Conservation (phyloP, 371 early-diverging fungal species). For the Saksenaea vasiformis region DNA sequence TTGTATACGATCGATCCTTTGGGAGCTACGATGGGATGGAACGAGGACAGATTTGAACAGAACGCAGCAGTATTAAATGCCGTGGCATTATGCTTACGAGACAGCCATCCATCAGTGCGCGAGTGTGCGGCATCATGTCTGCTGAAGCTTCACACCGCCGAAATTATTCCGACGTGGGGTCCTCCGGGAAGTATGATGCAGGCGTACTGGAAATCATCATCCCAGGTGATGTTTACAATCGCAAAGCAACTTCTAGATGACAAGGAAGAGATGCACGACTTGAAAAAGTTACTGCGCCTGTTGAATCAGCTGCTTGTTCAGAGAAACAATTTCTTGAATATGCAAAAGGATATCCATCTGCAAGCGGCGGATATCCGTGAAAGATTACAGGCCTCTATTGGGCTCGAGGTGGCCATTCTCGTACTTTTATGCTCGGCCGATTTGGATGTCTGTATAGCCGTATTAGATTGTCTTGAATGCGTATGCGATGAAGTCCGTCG, state of each 20-base stretch:
- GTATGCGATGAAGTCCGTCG: slow-evolving; percentile 64
- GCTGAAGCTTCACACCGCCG: slow-evolving; percentile 53
- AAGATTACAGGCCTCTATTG: slow-evolving; percentile 68
- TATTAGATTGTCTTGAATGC: slow-evolving; percentile 64
- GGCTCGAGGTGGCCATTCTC: slow-evolving; percentile 77
- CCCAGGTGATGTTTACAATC: slow-evolving; percentile 43
- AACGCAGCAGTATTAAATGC: slow-evolving; percentile 59
- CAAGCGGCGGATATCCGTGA: slow-evolving; percentile 63
- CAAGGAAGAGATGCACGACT: slow-evolving; percentile 53
- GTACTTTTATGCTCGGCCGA: slow-evolving; percentile 79
- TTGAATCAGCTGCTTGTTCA: slow-evolving; percentile 59
- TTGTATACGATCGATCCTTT: slow-evolving; percentile 69
- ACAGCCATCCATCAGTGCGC: slow-evolving; percentile 53
- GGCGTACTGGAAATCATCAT: slow-evolving; percentile 63
- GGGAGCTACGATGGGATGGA: slow-evolving; percentile 60
- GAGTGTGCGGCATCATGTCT: slow-evolving; percentile 67
- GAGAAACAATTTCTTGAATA: slow-evolving; percentile 48
- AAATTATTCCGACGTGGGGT: slow-evolving; percentile 61
- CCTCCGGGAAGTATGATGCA: slow-evolving; percentile 49
- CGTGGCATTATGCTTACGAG: slow-evolving; percentile 63
- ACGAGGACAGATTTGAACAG: slow-evolving; percentile 45
- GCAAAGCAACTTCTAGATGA: slow-evolving; percentile 44
- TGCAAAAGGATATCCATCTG: slow-evolving; percentile 41
- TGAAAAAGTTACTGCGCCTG: slow-evolving; percentile 60
- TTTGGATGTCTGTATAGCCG: slow-evolving; percentile 68